Percentiles rank a stretch among this genome's conserved stretches.
Conservation (phyloP, 768 basidiomycete genomes). For the Naganishia randhawae region DNA sequence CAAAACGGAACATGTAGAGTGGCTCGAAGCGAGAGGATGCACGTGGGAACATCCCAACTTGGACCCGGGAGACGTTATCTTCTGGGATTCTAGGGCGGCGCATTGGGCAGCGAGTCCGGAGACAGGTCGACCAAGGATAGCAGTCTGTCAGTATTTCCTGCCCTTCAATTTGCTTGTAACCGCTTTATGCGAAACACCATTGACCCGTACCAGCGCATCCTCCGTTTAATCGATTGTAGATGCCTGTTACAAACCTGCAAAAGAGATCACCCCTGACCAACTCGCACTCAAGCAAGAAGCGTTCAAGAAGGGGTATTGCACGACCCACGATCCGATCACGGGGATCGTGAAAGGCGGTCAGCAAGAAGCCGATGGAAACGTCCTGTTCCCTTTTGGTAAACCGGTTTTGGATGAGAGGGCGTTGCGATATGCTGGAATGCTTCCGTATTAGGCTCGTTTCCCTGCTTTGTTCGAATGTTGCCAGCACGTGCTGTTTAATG, state of each 20-base stretch:
- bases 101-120: constrained; percentile 23
- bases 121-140: constrained; percentile 21
- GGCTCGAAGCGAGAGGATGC: constrained; percentile 27
- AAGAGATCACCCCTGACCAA: constrained; percentile 9
- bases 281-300: constrained; percentile 26
- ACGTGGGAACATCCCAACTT: constrained; percentile 12
- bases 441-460: constrained; percentile 24
- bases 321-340: constrained; percentile 37
- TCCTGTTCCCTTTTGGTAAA: constrained; percentile 33
- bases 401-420: constrained; percentile 32
- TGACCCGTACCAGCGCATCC: background rate
- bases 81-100: constrained; percentile 27
- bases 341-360: constrained; percentile 31
- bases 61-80: constrained; percentile 26
- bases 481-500: too few relatives aligned
- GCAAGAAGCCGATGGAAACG: constrained; percentile 29
- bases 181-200: background rate
- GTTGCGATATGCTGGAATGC: constrained; percentile 33
- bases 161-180: background rate
- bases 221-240: background rate
- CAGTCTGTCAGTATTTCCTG: constrained; percentile 22
- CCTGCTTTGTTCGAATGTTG: too few relatives aligned
- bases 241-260: constrained; percentile 31
- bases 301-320: constrained; percentile 34
- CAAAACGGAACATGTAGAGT: constrained; percentile 31